Conservation (phyloP, 495 filamentous ascomycete genomes). For the Penicillium longicatenatum region DNA sequence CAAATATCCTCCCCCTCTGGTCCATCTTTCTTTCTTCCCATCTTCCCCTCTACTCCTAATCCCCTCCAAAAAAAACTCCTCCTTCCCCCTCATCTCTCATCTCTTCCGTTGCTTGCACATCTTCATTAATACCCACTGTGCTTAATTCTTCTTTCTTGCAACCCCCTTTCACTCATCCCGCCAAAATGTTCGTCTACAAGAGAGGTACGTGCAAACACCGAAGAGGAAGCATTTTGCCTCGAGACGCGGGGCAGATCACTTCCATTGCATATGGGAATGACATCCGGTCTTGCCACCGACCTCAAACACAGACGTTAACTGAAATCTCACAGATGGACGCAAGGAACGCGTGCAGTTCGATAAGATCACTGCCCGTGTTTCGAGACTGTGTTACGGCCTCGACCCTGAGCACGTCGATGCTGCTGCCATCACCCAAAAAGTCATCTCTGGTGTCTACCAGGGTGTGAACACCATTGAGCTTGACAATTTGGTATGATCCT, state of each 20-base stretch:
- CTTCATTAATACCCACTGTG: slow-evolving; percentile 12
- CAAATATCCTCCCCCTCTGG: slow-evolving; percentile 45
- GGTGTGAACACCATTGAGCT: slow-evolving; percentile 95
- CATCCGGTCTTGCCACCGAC: slow-evolving; percentile 27
- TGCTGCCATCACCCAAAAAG: slow-evolving; percentile 97
- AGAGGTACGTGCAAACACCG: slow-evolving; percentile 54
- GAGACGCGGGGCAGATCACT: slow-evolving; percentile 10
- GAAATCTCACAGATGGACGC: slow-evolving; percentile 74
- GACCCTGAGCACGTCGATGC: slow-evolving; percentile 97
- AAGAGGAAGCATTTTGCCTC: not conserved
- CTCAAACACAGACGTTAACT: slow-evolving; percentile 25
- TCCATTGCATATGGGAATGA: slow-evolving; percentile 4
- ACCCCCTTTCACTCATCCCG: slow-evolving; percentile 15
- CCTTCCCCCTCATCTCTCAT: slow-evolving; percentile 13
- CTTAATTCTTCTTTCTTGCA: slow-evolving; percentile 18
- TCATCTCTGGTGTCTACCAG: slow-evolving; percentile 98
- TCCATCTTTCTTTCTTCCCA: slow-evolving; percentile 31
- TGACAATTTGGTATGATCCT: slow-evolving; percentile 81
- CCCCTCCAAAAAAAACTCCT: slow-evolving; percentile 11
- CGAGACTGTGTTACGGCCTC: slow-evolving; percentile 93
- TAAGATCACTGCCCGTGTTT: slow-evolving; percentile 99
- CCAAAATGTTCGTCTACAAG: slow-evolving; percentile 70
- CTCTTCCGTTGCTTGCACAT: not conserved
- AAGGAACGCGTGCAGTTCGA: slow-evolving; percentile 99
- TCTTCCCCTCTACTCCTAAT: slow-evolving; percentile 22